phyloP scores from a whole-genome alignment of 345 rosid genomes.

The Nasturtium officinale region DNA sequence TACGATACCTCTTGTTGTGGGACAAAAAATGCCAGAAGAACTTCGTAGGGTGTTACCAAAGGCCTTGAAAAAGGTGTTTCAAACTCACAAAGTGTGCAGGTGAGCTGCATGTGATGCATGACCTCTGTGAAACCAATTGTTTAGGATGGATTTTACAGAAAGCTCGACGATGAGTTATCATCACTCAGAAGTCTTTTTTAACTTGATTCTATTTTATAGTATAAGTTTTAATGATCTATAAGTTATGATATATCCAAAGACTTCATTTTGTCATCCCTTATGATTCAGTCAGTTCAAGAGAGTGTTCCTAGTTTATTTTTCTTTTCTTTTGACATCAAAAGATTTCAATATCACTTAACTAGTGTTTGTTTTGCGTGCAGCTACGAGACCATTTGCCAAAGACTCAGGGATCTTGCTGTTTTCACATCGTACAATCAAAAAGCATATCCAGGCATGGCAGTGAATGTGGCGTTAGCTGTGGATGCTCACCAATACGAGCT shows the following conservation, averaged over 20 bases:
- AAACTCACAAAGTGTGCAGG: slow-evolving; percentile 90
- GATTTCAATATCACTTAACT: background rate
- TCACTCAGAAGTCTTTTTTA: background rate
- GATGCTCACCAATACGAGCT: slow-evolving; percentile 66
- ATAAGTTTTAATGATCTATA: background rate
- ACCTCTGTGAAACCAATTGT: slow-evolving; percentile 61
- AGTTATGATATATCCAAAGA: slow-evolving; percentile 5
- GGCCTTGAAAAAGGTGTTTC: slow-evolving; percentile 73
- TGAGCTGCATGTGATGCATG: slow-evolving; percentile 63
- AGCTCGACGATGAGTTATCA: slow-evolving; percentile 29
- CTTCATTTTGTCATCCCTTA: background rate
- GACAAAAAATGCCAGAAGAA: slow-evolving; percentile 61
- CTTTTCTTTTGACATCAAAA: background rate
- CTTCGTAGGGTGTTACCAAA: slow-evolving; percentile 64
- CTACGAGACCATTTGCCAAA: slow-evolving; percentile 60
- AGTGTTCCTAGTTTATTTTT: background rate
- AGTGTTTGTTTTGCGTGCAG: slow-evolving; percentile 47
- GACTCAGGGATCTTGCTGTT: slow-evolving; percentile 68
- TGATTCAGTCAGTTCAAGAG: slow-evolving; percentile 4
- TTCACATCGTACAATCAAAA: slow-evolving; percentile 63
- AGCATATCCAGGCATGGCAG: slow-evolving; percentile 58
- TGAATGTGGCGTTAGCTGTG: slow-evolving; percentile 59
- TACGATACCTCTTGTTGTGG: slow-evolving; percentile 23
- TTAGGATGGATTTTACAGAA: slow-evolving; percentile 63
- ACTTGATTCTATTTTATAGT: background rate